phyloP scores from a whole-genome alignment of 2,329 filamentous ascomycete species.

The Aspergillus pseudoterreus region DNA sequence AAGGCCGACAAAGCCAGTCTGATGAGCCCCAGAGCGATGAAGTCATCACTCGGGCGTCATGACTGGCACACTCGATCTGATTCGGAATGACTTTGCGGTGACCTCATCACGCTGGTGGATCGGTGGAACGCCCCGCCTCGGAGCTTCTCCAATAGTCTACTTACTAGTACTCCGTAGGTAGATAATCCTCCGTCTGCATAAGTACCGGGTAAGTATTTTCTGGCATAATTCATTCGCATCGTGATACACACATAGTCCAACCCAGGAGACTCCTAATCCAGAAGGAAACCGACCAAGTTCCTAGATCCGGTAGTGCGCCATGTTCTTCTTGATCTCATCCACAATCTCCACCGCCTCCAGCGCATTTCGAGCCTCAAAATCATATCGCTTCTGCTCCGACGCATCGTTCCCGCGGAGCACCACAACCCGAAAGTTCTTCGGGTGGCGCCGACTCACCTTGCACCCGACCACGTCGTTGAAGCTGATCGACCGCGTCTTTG shows the following conservation, averaged over 20 bases:
- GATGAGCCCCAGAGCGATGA: background rate
- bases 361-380: slow-evolving; percentile 59
- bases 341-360: slow-evolving; percentile 61
- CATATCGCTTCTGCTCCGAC: slow-evolving; percentile 63
- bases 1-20: background rate
- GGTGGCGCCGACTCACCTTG: slow-evolving; percentile 62
- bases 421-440: slow-evolving; percentile 60
- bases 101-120: slow-evolving; percentile 15
- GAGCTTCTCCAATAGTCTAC: slow-evolving; percentile 1
- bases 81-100: slow-evolving; percentile 6
- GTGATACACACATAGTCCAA: too few relatives aligned
- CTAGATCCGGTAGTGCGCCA: slow-evolving; percentile 44
- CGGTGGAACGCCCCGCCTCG: slow-evolving; percentile 9
- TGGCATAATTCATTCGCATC: too few relatives aligned
- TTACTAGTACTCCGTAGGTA: background rate
- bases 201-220: background rate
- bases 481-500: slow-evolving; percentile 59
- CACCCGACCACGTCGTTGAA: slow-evolving; percentile 62
- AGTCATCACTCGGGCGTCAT: slow-evolving; percentile 4
- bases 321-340: slow-evolving; percentile 59
- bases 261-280: background rate
- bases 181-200: background rate
- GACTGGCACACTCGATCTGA: background rate
- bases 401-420: slow-evolving; percentile 60
- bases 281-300: background rate